phyloP scores from a whole-genome alignment of 2,329 filamentous ascomycete species.

The Chaetomium sp. region DNA sequence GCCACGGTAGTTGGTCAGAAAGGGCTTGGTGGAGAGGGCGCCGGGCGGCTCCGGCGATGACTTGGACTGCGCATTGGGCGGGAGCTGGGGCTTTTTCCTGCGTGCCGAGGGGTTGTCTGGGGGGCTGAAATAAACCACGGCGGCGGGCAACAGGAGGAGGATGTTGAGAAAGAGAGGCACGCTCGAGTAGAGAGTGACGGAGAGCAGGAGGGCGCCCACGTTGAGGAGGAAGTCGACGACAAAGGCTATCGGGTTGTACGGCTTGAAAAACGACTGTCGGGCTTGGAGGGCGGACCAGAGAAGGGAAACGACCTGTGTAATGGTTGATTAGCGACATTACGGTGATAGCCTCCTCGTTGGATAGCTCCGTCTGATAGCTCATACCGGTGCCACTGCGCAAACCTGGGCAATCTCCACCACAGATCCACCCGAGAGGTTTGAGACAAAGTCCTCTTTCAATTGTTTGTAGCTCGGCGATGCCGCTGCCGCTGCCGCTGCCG shows the following conservation, averaged over 20 bases:
- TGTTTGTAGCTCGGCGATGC: conserved; percentile 72
- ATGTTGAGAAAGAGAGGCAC: conserved; percentile 72
- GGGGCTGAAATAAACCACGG: conserved; percentile 61
- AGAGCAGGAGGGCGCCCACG: conserved; percentile 77
- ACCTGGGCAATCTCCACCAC: conserved; percentile 86
- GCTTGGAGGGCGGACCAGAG: conserved; percentile 89
- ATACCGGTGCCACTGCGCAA: conserved; percentile 81
- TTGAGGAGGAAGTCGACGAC: conserved; percentile 86
- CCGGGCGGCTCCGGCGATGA: conserved; percentile 42
- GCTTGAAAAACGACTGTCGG: conserved; percentile 79
- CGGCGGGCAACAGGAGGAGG: conserved; percentile 71
- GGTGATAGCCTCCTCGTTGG: conserved; percentile 1
- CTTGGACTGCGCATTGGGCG: conserved; percentile 47
- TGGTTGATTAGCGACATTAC: conserved; percentile 22
- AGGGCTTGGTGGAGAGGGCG: conserved; percentile 79
- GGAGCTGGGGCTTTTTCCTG: conserved; percentile 55
- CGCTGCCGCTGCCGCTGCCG: neutral
- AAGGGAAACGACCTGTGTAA: conserved; percentile 70
- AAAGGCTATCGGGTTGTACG: conserved; percentile 68
- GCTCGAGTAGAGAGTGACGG: conserved; percentile 80
- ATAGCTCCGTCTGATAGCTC: conserved; percentile 35
- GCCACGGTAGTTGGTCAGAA: conserved; percentile 88
- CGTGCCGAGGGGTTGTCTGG: conserved; percentile 44
- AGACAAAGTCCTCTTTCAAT: conserved; percentile 94
- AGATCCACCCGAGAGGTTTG: conserved; percentile 80